Evolutionary conservation across 306 rosid genomes (phyloP).

Genomic region (Lagenaria siceraria): DNA sequence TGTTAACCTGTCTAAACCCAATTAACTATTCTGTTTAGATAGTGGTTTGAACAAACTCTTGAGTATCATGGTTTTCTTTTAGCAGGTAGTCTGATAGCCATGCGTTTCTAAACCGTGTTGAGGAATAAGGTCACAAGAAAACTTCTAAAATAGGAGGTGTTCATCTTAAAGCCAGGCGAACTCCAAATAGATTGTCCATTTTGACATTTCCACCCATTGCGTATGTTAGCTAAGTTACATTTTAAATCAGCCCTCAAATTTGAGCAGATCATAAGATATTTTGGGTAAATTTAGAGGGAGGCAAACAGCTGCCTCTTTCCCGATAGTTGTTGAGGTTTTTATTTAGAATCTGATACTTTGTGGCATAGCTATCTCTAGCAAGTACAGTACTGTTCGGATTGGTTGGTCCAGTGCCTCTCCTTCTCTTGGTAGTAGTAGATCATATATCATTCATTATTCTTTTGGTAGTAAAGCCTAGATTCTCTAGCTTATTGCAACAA

Average conservation of each 20-base stretch:
- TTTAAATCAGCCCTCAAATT: neutral
- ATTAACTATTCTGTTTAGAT: neutral
- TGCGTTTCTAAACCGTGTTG: too few relatives aligned
- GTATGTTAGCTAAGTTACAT: neutral
- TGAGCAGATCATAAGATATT: too few relatives aligned
- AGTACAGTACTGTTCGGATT: too few relatives aligned
- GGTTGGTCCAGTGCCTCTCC: neutral
- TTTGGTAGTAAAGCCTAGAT: neutral
- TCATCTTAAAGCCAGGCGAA: neutral
- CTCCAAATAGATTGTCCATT: neutral
- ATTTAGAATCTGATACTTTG: too few relatives aligned
- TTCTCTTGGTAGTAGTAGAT: neutral
- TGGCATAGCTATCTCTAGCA: too few relatives aligned
- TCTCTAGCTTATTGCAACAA: neutral
- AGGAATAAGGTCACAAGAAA: too few relatives aligned
- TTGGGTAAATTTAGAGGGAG: too few relatives aligned
- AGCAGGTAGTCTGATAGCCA: neutral
- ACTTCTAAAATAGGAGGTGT: too few relatives aligned
- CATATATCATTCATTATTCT: neutral
- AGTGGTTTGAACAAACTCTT: neutral
- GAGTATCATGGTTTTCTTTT: neutral
- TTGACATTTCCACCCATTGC: neutral
- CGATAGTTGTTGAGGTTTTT: neutral
- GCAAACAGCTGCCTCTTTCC: neutral
- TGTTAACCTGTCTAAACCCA: neutral